Evolutionary conservation across 2,329 filamentous ascomycete genomes (phyloP).

Genomic region (Aspergillus quadricinctus): DNA sequence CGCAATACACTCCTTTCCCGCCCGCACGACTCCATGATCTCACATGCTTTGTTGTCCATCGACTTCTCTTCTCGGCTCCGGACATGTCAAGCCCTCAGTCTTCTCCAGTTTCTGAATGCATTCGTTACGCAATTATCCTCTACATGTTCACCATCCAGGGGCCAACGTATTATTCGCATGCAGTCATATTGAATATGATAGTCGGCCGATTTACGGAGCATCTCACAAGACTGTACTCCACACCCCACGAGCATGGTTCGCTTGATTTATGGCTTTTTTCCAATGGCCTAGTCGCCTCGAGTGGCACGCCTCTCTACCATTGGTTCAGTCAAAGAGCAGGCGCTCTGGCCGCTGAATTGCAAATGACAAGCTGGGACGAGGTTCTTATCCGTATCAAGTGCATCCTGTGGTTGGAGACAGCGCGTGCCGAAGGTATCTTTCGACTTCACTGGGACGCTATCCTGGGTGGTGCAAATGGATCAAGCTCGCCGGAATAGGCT

Average conservation of each 20-base stretch:
- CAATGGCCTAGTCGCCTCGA: slow-evolving; percentile 36
- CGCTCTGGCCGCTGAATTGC: slow-evolving; percentile 4
- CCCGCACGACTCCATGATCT: slow-evolving; percentile 51
- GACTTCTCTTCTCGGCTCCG: slow-evolving; percentile 34
- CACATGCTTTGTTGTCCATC: slow-evolving; percentile 52
- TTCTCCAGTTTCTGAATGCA: slow-evolving; percentile 36
- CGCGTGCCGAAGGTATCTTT: slow-evolving; percentile 13
- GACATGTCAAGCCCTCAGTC: background rate
- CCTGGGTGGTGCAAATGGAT: slow-evolving; percentile 1
- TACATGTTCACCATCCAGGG: slow-evolving; percentile 55
- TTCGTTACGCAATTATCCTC: slow-evolving; percentile 47
- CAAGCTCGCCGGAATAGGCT: background rate
- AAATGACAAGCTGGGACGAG: slow-evolving; percentile 9
- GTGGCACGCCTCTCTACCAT: slow-evolving; percentile 12
- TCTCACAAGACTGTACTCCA: slow-evolving; percentile 21
- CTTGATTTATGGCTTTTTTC: slow-evolving; percentile 43
- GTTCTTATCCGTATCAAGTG: slow-evolving; percentile 8
- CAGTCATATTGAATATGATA: slow-evolving; percentile 35
- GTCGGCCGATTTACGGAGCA: slow-evolving; percentile 29
- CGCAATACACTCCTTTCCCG: slow-evolving; percentile 21
- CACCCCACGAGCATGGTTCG: slow-evolving; percentile 11
- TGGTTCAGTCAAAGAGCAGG: slow-evolving; percentile 16
- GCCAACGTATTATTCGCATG: slow-evolving; percentile 54
- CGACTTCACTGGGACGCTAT: slow-evolving; percentile 17
- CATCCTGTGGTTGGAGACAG: slow-evolving; percentile 20